Conservation (phyloP, 176 grass and related monocot species). For the Thinopyrum elongatum region DNA sequence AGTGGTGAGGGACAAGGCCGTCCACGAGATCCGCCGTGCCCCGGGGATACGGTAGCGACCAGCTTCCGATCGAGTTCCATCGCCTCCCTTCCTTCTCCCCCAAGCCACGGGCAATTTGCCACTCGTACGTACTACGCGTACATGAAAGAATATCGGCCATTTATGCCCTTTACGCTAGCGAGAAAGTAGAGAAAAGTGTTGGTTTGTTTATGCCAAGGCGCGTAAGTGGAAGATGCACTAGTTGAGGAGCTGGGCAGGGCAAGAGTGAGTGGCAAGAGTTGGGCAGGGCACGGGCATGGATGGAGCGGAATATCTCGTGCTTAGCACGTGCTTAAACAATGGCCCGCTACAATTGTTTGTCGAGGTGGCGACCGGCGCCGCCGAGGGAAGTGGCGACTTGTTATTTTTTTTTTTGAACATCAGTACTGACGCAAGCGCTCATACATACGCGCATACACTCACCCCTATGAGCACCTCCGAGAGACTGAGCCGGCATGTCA, state of each 20-base stretch:
- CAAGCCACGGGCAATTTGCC: background rate
- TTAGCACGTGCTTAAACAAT: background rate
- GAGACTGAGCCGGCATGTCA: too few species aligned
- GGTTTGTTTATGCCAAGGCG: background rate
- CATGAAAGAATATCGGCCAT: background rate
- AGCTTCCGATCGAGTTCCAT: background rate
- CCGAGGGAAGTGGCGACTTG: too few species aligned
- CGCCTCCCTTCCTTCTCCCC: conserved; percentile 1
- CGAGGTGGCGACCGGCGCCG: background rate
- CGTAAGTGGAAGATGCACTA: too few species aligned
- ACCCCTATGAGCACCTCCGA: too few species aligned
- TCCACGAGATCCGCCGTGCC: conserved; percentile 25
- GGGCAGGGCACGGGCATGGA: too few species aligned
- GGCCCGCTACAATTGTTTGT: too few species aligned
- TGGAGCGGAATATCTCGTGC: background rate
- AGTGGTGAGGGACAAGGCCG: conserved; percentile 25
- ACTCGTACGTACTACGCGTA: background rate
- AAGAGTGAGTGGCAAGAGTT: too few species aligned
- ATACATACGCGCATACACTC: too few species aligned
- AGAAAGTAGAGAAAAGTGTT: background rate
- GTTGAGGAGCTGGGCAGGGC: too few species aligned
- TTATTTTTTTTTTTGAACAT: too few species aligned
- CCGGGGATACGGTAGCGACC: conserved; percentile 4
- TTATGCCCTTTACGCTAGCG: background rate
- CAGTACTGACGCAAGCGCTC: too few species aligned